phyloP scores from a whole-genome alignment of 2,329 filamentous ascomycete species.

The Beauveria medogensis region DNA sequence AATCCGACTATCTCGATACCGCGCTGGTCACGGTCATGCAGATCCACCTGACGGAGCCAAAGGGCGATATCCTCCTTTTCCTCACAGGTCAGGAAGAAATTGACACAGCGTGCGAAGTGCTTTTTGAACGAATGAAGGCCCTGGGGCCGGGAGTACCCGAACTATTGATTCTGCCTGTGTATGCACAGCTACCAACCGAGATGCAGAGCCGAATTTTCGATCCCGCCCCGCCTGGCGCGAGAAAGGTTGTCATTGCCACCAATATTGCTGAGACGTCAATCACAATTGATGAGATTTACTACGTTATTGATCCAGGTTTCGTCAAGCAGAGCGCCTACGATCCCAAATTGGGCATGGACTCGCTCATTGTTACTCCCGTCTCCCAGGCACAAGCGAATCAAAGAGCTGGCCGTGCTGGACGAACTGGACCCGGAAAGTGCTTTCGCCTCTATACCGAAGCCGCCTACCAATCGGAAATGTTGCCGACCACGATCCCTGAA shows the following conservation, averaged over 20 bases:
- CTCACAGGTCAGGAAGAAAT: slow-evolving; percentile 97
- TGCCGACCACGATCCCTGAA: slow-evolving; percentile 91
- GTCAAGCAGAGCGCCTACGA: slow-evolving; percentile 98
- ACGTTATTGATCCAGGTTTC: slow-evolving; percentile 93
- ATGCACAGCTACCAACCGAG: slow-evolving; percentile 85
- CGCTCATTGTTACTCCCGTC: slow-evolving; percentile 88
- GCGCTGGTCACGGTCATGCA: slow-evolving; percentile 97
- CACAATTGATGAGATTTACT: slow-evolving; percentile 96
- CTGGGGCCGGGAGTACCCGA: slow-evolving; percentile 86
- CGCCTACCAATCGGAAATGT: slow-evolving; percentile 93
- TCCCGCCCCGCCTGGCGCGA: slow-evolving; percentile 71
- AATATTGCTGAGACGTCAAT: slow-evolving; percentile 98
- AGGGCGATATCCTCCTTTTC: slow-evolving; percentile 93
- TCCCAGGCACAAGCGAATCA: slow-evolving; percentile 96
- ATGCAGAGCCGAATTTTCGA: slow-evolving; percentile 95
- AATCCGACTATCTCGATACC: slow-evolving; percentile 90
- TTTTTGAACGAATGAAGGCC: slow-evolving; percentile 94
- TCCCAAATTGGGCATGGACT: slow-evolving; percentile 95
- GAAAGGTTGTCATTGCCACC: slow-evolving; percentile 95
- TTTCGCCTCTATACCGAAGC: slow-evolving; percentile 94
- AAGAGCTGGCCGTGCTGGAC: slow-evolving; percentile 80
- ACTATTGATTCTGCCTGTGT: slow-evolving; percentile 89
- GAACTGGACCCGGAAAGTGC: slow-evolving; percentile 92
- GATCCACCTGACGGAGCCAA: slow-evolving; percentile 86
- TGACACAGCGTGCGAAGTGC: slow-evolving; percentile 84